phyloP scores from a whole-genome alignment of 768 basidiomycete species.

The Pleurotus djamor region DNA sequence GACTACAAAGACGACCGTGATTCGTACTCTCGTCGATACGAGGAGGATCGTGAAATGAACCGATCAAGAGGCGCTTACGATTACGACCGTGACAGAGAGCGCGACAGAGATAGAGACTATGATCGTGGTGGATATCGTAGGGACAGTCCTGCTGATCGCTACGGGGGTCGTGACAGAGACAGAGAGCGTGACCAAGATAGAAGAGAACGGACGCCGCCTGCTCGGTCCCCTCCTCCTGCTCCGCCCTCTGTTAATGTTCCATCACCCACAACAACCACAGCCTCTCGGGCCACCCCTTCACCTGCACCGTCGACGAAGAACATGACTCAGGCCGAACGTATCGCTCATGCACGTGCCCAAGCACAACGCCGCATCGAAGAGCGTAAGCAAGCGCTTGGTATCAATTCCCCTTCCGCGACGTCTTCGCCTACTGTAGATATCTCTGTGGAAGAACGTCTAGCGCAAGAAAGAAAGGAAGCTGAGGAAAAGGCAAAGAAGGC shows the following conservation, averaged over 20 bases:
- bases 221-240: constrained; percentile 50
- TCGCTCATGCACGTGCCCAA: constrained; percentile 73
- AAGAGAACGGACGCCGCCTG: constrained; percentile 38
- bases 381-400: constrained; percentile 82
- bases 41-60: constrained; percentile 14
- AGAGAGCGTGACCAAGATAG: constrained; percentile 26
- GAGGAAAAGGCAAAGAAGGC: constrained; percentile 80
- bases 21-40: constrained; percentile 37
- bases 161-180: constrained; percentile 14
- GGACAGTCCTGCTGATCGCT: constrained; percentile 18
- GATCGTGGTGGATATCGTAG: constrained; percentile 28
- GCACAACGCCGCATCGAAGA: constrained; percentile 82
- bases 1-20: constrained; percentile 44
- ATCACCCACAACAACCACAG: constrained; percentile 50
- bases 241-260: constrained; percentile 37
- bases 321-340: constrained; percentile 85
- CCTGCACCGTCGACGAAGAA: constrained; percentile 57
- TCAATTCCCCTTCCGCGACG: constrained; percentile 39
- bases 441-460: constrained; percentile 81
- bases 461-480: constrained; percentile 86
- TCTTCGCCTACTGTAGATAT: constrained; percentile 61
- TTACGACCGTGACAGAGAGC: constrained; percentile 40
- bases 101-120: constrained; percentile 33
- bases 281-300: constrained; percentile 41
- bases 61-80: constrained; percentile 17